Percentiles rank a stretch among this genome's conserved stretches.
Conservation (phyloP, 1,139 yeast genomes). For the Lodderomyces theae region DNA sequence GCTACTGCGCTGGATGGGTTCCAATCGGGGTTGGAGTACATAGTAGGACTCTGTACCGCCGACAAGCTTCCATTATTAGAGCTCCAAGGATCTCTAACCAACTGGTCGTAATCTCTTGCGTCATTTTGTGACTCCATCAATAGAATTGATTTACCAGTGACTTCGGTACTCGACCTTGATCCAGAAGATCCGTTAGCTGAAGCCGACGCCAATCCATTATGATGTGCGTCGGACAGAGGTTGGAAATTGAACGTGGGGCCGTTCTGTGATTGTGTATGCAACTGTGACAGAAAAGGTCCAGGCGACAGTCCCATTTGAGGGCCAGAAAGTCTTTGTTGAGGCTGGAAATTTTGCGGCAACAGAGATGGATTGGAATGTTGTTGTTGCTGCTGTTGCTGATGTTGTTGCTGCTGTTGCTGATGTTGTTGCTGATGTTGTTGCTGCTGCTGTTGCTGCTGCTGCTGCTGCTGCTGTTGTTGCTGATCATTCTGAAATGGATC, state of each 20-base stretch:
- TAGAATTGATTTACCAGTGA: constrained; percentile 52
- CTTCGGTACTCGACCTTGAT: neutral
- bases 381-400: constrained; percentile 15
- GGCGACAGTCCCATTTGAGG: neutral
- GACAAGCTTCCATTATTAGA: constrained; percentile 13
- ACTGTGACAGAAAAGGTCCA: constrained; percentile 1
- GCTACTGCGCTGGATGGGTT: constrained; percentile 13
- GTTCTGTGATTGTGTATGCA: constrained; percentile 11
- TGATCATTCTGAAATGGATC: constrained; percentile 51
- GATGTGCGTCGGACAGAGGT: constrained; percentile 8
- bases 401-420: constrained; percentile 16
- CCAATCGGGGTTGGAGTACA: constrained; percentile 16
- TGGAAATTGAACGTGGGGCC: constrained; percentile 10
- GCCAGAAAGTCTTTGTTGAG: constrained; percentile 15
- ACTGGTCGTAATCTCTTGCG: constrained; percentile 49
- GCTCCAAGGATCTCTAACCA: constrained; percentile 53
- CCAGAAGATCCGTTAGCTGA: constrained; percentile 15
- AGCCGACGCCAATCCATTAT: constrained; percentile 17
- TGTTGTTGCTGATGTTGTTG: constrained; percentile 15
- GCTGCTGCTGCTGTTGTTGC: constrained; percentile 16
- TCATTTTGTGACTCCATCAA: constrained; percentile 57
- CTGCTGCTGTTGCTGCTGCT: constrained; percentile 15
- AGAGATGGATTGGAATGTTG: no score
- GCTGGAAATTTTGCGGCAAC: constrained; percentile 11
- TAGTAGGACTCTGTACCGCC: constrained; percentile 31